These are phyloP conservation scores for Wakefieldia striispora DNA, from an alignment of 768 basidiomycete genomes.

Conservation along the genomic window DNA sequence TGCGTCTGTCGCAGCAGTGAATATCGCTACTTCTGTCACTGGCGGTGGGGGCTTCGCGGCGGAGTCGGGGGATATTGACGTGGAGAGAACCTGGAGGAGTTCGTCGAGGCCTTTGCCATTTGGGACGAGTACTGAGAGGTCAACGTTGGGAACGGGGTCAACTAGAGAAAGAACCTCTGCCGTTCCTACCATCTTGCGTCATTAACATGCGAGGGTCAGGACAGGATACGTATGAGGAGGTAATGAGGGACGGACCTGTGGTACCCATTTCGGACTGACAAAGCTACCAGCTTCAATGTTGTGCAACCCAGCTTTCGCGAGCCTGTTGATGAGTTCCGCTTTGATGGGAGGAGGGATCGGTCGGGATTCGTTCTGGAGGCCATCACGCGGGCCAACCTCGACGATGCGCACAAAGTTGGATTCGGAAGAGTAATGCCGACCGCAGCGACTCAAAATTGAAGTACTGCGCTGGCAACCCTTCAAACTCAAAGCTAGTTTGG, in stretches of 20 bases:
- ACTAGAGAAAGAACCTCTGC: constrained; percentile 65
- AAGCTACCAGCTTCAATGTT: constrained; percentile 86
- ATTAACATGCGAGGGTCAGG: no score
- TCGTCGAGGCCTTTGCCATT: constrained; percentile 75
- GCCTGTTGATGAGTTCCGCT: constrained; percentile 73
- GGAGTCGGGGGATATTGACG: constrained; percentile 22
- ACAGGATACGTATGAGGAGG: not conserved
- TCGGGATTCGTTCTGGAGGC: constrained; percentile 84
- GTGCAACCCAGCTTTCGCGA: constrained; percentile 63
- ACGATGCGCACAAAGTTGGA: constrained; percentile 52
- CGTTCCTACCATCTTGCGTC: constrained; percentile 80
- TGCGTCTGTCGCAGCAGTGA: constrained; percentile 84
- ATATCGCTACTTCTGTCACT: constrained; percentile 84
- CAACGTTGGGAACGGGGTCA: constrained; percentile 49
- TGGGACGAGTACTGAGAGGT: constrained; percentile 80
- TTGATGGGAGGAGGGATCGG: constrained; percentile 72
- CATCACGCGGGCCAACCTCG: constrained; percentile 90
- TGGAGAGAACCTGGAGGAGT: constrained; percentile 54
- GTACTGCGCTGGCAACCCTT: not conserved
- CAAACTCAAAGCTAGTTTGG: constrained; percentile 4
- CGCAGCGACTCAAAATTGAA: not conserved
- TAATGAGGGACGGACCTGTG: constrained; percentile 52
- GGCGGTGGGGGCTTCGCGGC: constrained; percentile 42
- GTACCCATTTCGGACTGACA: constrained; percentile 92
- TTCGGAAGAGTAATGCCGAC: constrained; percentile 7